These are phyloP conservation scores for Graphilbum ipis-grandicollis DNA, from an alignment of 2,329 filamentous ascomycete species.

Conservation along the genomic window DNA sequence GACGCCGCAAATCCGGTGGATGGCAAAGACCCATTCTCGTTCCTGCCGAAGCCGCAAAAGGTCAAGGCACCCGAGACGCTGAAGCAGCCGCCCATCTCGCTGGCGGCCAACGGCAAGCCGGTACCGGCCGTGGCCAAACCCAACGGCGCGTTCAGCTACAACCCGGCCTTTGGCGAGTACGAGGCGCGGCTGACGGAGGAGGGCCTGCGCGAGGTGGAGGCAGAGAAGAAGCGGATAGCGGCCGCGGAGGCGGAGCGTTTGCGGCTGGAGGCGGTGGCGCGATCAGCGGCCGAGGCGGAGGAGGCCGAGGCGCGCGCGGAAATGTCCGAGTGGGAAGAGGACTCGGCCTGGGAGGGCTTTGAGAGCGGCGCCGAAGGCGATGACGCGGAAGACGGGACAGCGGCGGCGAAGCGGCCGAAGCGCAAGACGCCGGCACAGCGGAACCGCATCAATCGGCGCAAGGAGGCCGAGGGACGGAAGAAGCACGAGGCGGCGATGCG, in stretches of 20 bases:
- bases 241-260: slow-evolving; percentile 49
- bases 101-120: slow-evolving; percentile 65
- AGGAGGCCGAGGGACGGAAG: slow-evolving; percentile 63
- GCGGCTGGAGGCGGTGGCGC: slow-evolving; percentile 48
- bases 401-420: slow-evolving; percentile 58
- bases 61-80: slow-evolving; percentile 60
- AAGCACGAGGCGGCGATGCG: slow-evolving; percentile 64
- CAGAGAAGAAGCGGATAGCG: slow-evolving; percentile 56
- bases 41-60: slow-evolving; percentile 46
- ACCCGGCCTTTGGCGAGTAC: slow-evolving; percentile 77
- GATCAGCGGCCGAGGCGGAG: slow-evolving; percentile 57
- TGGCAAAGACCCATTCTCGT: no score
- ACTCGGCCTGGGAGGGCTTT: slow-evolving; percentile 80
- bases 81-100: slow-evolving; percentile 59
- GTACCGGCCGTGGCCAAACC: slow-evolving; percentile 67
- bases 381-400: slow-evolving; percentile 9
- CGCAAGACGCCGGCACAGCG: slow-evolving; percentile 75
- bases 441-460: slow-evolving; percentile 76
- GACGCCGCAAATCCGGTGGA: no score
- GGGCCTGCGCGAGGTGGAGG: slow-evolving; percentile 61
- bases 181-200: slow-evolving; percentile 57
- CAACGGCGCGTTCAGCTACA: slow-evolving; percentile 76
- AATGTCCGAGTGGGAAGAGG: slow-evolving; percentile 61
- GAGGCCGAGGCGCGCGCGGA: slow-evolving; percentile 51
- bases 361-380: slow-evolving; percentile 66